A percentile compares a stretch with the other conserved stretches of the same genome.
phyloP scores from a whole-genome alignment of 768 basidiomycete species.

The Suillus subaureus region DNA sequence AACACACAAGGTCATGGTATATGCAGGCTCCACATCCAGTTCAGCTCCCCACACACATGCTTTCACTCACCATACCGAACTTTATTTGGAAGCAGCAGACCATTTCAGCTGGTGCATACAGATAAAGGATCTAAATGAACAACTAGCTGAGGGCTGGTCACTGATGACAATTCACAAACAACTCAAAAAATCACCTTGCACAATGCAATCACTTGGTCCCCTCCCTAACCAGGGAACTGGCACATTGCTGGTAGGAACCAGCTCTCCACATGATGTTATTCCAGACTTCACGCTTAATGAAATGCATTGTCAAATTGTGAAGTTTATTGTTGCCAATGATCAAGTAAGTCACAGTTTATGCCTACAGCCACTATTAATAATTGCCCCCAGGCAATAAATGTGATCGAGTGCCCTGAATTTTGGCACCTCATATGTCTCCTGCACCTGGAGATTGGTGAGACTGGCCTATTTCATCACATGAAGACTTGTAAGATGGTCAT shows the following conservation, averaged over 20 bases:
- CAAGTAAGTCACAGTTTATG: not conserved
- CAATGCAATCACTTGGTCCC: too few species aligned
- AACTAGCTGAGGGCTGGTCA: not conserved
- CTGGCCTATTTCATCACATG: conserved; percentile 27
- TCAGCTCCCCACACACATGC: not conserved
- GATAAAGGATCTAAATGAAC: not conserved
- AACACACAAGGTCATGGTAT: not conserved
- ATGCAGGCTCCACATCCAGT: too few species aligned
- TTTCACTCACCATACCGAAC: not conserved
- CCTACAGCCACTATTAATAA: not conserved
- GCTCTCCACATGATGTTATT: too few species aligned
- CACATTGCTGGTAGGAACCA: too few species aligned
- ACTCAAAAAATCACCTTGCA: not conserved
- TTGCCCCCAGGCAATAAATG: not conserved
- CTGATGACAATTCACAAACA: not conserved
- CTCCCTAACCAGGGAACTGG: too few species aligned
- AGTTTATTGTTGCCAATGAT: too few species aligned
- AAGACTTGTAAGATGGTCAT: conserved; percentile 24
- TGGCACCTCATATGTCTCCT: conserved; percentile 24
- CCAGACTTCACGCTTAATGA: too few species aligned
- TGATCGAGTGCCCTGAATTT: conserved; percentile 29
- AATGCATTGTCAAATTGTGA: too few species aligned
- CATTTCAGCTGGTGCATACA: not conserved
- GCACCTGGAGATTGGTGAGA: conserved; percentile 22
- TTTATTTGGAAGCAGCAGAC: not conserved